Evolutionary conservation across 1,139 yeast genomes (phyloP), one percentile per base, ranked within the genome.

Genomic region (Martiniozyma asiatica): DNA sequence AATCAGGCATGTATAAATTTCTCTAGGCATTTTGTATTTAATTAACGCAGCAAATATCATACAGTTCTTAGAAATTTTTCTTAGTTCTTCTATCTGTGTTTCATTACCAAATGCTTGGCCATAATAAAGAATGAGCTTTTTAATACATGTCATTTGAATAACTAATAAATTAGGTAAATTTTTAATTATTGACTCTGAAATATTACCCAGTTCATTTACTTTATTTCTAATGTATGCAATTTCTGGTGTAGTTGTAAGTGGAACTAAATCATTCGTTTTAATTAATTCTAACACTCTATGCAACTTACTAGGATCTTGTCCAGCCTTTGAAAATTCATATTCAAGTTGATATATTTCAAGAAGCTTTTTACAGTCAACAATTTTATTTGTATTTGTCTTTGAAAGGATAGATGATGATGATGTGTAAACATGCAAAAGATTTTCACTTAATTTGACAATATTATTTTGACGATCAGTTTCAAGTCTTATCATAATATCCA

Each of bases 11-110:
- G 84, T 71, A 51, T 82, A 85, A 0, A 85, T 76, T 47, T 87
- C 96, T 39, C 93, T 67, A 5, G 97, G 94, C 94, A 89, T 84
- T 50, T 81, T 75, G 56, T 82, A 87, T 55, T 85, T 95, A 24
- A 89, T 80, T 77, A 89, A 79, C 34, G 97, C 97, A 9, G 97
- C 94, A 53, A 79, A 92, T 3, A 87, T 72, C 84, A 87, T 84
- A 54, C 94, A 79, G 51, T 84, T 84, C 50, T 74, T 78, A 4
- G 94, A 87, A 38, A 80, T 66, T 29, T 42, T 63, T 43, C 71
- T 73, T 51, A 84, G 61, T 18, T 68, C 67, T 26, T 63, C 60
- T 28, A 71, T 67, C 36, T 70, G 69, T 4, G 75, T 55, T 25
- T 61, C 60, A n/a, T n/a, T n/a, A n/a, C n/a, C n/a, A n/a, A n/a